A percentile compares a stretch with the other conserved stretches of the same genome.
Evolutionary conservation across 1,284 basidiomycete genomes (phyloP).

Genomic region (Erythrobasidium hasegawianum): DNA sequence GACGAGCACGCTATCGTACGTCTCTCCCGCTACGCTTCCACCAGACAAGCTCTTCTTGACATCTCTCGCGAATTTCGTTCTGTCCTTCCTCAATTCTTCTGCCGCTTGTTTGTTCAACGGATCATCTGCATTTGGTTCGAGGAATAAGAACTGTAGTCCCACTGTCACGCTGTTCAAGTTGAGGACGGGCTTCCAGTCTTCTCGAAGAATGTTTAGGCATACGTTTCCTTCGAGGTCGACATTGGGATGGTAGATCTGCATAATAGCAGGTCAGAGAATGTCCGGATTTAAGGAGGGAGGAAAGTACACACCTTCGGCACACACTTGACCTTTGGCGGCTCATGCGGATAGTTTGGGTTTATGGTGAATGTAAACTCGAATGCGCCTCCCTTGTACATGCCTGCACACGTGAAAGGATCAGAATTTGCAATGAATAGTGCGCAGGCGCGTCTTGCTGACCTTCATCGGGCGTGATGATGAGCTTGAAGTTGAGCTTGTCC

Average conservation of each 20-base stretch:
- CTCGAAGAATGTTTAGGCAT: conserved; percentile 81
- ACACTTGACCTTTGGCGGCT: conserved; percentile 98
- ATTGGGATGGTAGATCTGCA: conserved; percentile 97
- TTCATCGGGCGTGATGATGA: conserved; percentile 95
- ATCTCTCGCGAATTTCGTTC: conserved; percentile 72
- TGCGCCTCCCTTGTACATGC: conserved; percentile 94
- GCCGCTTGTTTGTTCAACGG: conserved; percentile 99
- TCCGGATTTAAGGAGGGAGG: background rate
- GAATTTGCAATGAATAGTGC: too few species aligned
- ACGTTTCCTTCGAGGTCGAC: conserved; percentile 72
- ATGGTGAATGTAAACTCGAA: conserved; percentile 94
- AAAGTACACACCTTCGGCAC: conserved; percentile 70
- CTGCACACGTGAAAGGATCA: too few species aligned
- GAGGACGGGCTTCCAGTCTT: conserved; percentile 99
- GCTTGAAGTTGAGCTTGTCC: conserved; percentile 91
- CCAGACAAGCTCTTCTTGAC: conserved; percentile 82
- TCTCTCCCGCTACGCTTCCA: conserved; percentile 65
- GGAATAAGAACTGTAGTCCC: conserved; percentile 94
- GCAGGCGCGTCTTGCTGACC: conserved; percentile 55
- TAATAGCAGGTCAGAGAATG: background rate
- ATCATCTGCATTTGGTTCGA: conserved; percentile 98
- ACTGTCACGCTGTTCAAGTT: conserved; percentile 97
- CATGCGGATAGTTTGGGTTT: conserved; percentile 97
- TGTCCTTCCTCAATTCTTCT: conserved; percentile 78
- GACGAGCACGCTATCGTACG: conserved; percentile 67